Evolutionary conservation across 176 grass and related monocot species (phyloP).

Genomic region (Hyparrhenia diplandra): DNA sequence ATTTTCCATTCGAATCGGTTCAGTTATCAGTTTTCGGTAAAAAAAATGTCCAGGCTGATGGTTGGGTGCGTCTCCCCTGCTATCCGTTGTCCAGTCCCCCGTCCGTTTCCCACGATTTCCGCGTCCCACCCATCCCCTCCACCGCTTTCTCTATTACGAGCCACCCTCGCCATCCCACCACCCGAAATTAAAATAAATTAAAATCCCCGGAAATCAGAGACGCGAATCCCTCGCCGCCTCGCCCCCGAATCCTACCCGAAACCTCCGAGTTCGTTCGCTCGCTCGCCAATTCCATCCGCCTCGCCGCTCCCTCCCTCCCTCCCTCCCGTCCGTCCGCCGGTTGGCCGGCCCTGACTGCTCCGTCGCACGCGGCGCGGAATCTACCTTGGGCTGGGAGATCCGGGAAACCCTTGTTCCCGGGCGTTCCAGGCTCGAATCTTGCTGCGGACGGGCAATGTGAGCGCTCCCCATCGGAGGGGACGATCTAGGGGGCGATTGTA

Average conservation of each 20-base stretch:
- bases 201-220: not conserved
- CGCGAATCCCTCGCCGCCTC: constrained; percentile 23
- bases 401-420: not conserved
- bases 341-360: not conserved
- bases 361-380: constrained; percentile 1
- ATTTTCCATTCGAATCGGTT: too few species aligned
- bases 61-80: too few species aligned
- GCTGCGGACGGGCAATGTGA: constrained; percentile 46
- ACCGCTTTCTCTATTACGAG: constrained; percentile 20
- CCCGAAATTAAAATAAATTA: not conserved
- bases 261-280: not conserved
- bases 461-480: not conserved
- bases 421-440: constrained; percentile 22
- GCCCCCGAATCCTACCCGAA: constrained; percentile 18
- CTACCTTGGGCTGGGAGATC: constrained; percentile 32
- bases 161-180: not conserved
- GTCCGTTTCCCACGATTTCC: constrained; percentile 38
- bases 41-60: too few species aligned
- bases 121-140: constrained; percentile 14
- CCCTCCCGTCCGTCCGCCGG: not conserved
- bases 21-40: too few species aligned
- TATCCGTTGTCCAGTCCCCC: constrained; percentile 26
- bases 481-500: constrained; percentile 17
- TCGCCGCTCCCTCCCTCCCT: not conserved
- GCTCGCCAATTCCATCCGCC: not conserved